Base-by-base conservation (phyloP, 192 early-diverging fungal genomes). In the Linderina pennispora region DNA sequence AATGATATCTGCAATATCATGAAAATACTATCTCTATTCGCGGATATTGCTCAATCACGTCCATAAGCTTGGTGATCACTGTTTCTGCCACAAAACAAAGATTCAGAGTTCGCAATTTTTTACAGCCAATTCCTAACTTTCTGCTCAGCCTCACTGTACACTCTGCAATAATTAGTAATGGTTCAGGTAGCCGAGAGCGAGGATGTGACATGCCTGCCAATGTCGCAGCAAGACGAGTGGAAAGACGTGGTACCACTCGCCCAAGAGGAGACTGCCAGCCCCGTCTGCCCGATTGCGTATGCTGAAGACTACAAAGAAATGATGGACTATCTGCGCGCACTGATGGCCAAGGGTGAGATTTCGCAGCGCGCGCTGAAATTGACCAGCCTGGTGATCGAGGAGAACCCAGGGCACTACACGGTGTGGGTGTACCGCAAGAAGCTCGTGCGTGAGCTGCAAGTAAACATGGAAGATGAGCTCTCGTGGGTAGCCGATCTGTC, bases 361-460 rank as follows among this genome's bases (percentile, higher is more conserved):
- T 86, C 82, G 2, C 59, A 84, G 36, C 77, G 97, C 16, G 95
- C 87, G 13, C 75, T 96, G 38, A 68, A 82, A 7, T 69, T 99
- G 40, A 95, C 92, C 1, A 70, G 71, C 42, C 71, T 75, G 22
- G 89, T 97, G 37, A 83, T 99, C 40, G 57, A 80, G 17, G 50
- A 82, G 40, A 97, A 94, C 62, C 87, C 97, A 8, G 85, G 87
- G 1, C 94, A 98, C 77, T 99, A 98, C 62, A 91, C 89, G 20
- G 81, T 90, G 13, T 99, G 97, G 97, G 75, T 88, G 40, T 94
- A 90, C 53, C 89, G 97, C 43, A 88, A 89, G 49, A 76, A 86
- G 22, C 67, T 87, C 11, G 59, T 99, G 19, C 60, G 83, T 42
- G 77, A 82, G 20, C 65, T 96, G 26, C 47, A 78, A 22, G 42